Conservation (phyloP, 2,329 filamentous ascomycete genomes). For the Monilinia laxa region DNA sequence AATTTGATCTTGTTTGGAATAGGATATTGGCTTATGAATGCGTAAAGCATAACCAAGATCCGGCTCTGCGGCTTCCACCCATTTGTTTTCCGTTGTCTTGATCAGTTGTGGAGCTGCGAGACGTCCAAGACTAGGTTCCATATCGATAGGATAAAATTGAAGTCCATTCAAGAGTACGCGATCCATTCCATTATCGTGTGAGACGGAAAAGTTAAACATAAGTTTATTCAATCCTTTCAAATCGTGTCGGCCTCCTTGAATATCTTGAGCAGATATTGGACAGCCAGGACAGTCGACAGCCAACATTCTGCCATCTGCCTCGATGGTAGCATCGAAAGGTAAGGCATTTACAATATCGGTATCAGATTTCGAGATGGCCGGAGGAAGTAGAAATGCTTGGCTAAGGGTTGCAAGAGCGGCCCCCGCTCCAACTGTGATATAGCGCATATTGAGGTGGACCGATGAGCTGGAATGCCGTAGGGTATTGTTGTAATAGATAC, state of each 20-base stretch:
- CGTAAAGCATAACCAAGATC: constrained; percentile 35
- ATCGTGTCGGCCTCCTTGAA: constrained; percentile 35
- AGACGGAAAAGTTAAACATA: constrained; percentile 55
- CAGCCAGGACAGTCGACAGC: constrained; percentile 56
- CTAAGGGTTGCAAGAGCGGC: constrained; percentile 29
- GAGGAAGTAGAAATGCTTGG: constrained; percentile 55
- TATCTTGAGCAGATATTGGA: constrained; percentile 43
- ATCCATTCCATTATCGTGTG: constrained; percentile 46
- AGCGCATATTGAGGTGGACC: constrained; percentile 32
- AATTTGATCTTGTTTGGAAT: constrained; percentile 52
- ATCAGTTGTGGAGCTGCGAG: constrained; percentile 50
- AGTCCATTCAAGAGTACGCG: constrained; percentile 59
- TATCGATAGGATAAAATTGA: constrained; percentile 55
- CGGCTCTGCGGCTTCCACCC: constrained; percentile 34
- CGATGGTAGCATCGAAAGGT: constrained; percentile 43
- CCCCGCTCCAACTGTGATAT: constrained; percentile 29
- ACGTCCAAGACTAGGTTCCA: constrained; percentile 41
- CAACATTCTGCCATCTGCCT: constrained; percentile 45
- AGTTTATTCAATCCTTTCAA: constrained; percentile 41
- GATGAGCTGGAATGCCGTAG: background rate
- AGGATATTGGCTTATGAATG: constrained; percentile 44
- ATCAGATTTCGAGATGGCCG: constrained; percentile 48
- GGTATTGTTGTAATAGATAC: constrained; percentile 9
- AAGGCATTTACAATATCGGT: constrained; percentile 46
- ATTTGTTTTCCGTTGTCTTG: constrained; percentile 38